Evolutionary conservation across 345 rosid species (phyloP).

Genomic region (Eucalyptus sp.): DNA sequence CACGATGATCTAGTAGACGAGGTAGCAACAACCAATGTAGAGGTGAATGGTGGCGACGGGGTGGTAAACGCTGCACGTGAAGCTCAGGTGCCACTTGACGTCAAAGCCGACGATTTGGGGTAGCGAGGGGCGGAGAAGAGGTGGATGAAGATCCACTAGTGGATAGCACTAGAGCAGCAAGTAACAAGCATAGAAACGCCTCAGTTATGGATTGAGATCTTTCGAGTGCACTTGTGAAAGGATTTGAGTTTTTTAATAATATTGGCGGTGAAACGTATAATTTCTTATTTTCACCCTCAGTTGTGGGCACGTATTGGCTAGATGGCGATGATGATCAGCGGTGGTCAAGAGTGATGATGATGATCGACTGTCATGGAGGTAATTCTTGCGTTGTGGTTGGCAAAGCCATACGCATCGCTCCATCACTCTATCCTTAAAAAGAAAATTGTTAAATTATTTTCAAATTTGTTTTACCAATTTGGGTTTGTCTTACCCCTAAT

Average conservation of each 20-base stretch:
- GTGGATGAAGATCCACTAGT: neutral
- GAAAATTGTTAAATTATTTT: too few relatives aligned
- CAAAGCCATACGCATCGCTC: neutral
- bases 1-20: neutral
- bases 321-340: accelerated
- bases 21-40: neutral
- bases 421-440: neutral
- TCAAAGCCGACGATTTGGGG: neutral
- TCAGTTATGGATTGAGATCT: neutral
- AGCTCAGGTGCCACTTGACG: neutral
- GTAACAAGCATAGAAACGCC: neutral
- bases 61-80: neutral
- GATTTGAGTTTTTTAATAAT: neutral
- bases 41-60: neutral
- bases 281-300: neutral
- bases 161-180: neutral
- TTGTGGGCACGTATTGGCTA: neutral
- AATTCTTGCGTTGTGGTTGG: neutral
- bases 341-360: neutral
- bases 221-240: neutral
- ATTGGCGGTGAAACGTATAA: accelerated
- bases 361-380: neutral
- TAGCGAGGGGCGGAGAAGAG: neutral
- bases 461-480: too few relatives aligned
- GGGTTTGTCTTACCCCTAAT: neutral